A percentile compares a stretch with the other conserved stretches of the same genome.
Conservation (phyloP, 2,329 filamentous ascomycete species). For the Westerdykella ornata region DNA sequence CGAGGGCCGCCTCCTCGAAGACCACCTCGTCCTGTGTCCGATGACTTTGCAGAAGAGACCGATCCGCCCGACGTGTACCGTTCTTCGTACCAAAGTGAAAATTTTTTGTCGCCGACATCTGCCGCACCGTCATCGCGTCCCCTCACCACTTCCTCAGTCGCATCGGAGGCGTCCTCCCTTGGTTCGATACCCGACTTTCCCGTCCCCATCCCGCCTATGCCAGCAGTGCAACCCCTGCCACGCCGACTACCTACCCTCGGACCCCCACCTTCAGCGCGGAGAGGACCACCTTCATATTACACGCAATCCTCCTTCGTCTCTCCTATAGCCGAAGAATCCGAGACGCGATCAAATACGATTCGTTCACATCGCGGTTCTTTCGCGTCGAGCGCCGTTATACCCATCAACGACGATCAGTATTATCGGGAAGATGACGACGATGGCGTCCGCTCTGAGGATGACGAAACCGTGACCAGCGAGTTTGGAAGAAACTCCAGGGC, state of each 20-base stretch:
- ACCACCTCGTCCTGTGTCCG: conserved; percentile 36
- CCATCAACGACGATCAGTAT: conserved; percentile 36
- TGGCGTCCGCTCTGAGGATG: conserved; percentile 33
- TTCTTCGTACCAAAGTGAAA: conserved; percentile 27
- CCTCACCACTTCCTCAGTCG: conserved; percentile 34
- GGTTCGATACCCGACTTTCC: conserved; percentile 41
- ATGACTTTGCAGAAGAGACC: conserved; percentile 29
- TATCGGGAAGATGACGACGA: conserved; percentile 35
- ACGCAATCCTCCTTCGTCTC: conserved; percentile 44
- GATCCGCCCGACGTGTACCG: conserved; percentile 18
- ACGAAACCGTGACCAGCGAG: conserved; percentile 32
- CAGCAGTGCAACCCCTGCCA: conserved; percentile 28
- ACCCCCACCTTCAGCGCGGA: conserved; percentile 44
- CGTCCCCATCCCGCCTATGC: conserved; percentile 30
- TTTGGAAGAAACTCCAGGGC: conserved; percentile 24
- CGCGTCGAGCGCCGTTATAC: conserved; percentile 46
- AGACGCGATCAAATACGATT: conserved; percentile 40
- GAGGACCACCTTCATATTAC: conserved; percentile 46
- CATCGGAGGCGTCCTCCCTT: conserved; percentile 36
- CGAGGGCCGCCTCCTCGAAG: conserved; percentile 36
- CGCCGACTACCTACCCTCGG: conserved; percentile 40
- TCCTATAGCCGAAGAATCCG: conserved; percentile 45
- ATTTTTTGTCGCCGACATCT: conserved; percentile 28
- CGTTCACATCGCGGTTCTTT: conserved; percentile 40
- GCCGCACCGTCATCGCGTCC: conserved; percentile 26